Evolutionary conservation across 2,329 filamentous ascomycete species (phyloP), one percentile per base, ranked within the genome.

Genomic region (Trematosphaeria pertusa): DNA sequence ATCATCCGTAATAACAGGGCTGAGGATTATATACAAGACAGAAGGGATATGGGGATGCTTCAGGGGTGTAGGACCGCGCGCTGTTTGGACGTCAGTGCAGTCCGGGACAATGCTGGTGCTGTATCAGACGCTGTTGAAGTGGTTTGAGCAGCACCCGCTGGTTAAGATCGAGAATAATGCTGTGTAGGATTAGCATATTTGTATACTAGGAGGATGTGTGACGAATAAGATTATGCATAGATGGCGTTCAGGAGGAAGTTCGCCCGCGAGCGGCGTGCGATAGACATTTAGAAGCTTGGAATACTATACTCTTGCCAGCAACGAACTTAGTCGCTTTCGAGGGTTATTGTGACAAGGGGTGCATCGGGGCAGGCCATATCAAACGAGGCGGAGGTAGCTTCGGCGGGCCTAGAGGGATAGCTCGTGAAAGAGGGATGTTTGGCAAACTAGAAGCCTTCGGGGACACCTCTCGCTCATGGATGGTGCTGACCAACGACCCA

Each of bases 51-150:
- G 82, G 2, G 95, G 94, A 1, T 95, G 91, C 86, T 99, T 99
- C 74, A 85, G 94, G 47, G 94, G 94, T 19, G 93, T 99, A 1
- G 93, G 93, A 0, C 94, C 94, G 1, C 84, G 94, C 43, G 87
- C 87, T 46, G 90, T 97, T 11, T 99, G 94, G 94, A 99, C 94
- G 17, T 96, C 93, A 65, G 90, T 97, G 47, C 94, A 99, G 77
- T 96, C 89, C 65, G 89, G 92, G 32, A 96, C 91, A 57, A 97
- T 97, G 93, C 79, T 97, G 68, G 92, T 97, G 61, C 78, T 97
- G 70, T 97, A 97, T 72, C 93, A 97, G 75, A 88, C 87, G 50
- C 78, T 97, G 45, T 75, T 97, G 67, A 86, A 88, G 63, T 84
- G 87, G 73, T 81, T 97, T 57, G 88, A 92, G 48, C 59, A 73